Evolutionary conservation across 2,329 filamentous ascomycete genomes (phyloP).

Genomic region (Teratosphaeria viscida): DNA sequence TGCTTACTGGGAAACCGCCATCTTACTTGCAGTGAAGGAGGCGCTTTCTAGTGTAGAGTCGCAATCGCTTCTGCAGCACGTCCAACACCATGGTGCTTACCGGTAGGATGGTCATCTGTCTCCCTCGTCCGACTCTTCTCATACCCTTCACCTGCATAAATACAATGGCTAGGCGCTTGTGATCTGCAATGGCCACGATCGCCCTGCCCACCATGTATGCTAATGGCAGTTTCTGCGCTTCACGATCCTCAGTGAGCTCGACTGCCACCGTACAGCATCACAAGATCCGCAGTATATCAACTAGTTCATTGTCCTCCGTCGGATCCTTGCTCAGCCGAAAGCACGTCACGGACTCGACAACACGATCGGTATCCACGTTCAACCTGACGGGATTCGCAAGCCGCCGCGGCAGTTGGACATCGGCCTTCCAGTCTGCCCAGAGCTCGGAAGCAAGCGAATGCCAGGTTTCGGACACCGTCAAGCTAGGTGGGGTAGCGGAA

Average conservation of each 20-base stretch:
- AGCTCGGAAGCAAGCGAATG: slow-evolving; percentile 2
- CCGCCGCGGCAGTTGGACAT: slow-evolving; percentile 9
- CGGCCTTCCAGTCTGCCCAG: slow-evolving; percentile 3
- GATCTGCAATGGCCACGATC: background rate
- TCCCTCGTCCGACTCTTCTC: background rate
- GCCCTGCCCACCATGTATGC: background rate
- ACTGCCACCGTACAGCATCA: slow-evolving; percentile 17
- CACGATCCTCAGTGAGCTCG: slow-evolving; percentile 15
- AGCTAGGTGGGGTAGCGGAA: slow-evolving; percentile 8
- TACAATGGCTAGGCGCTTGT: background rate
- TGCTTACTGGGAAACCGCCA: background rate
- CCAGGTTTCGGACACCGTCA: background rate
- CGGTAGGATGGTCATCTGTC: background rate
- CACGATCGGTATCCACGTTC: slow-evolving; percentile 2
- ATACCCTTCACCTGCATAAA: background rate
- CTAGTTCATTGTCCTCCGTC: slow-evolving; percentile 17
- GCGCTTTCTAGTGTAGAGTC: background rate
- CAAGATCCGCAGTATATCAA: slow-evolving; percentile 17
- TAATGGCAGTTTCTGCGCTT: slow-evolving; percentile 3
- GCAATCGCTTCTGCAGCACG: background rate
- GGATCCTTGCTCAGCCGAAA: slow-evolving; percentile 11
- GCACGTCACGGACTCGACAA: background rate
- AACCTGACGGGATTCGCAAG: slow-evolving; percentile 3
- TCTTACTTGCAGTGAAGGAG: background rate
- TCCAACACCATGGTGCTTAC: background rate